Base-by-base conservation (phyloP, 805 yeast genomes). In the Starmerella apis region DNA sequence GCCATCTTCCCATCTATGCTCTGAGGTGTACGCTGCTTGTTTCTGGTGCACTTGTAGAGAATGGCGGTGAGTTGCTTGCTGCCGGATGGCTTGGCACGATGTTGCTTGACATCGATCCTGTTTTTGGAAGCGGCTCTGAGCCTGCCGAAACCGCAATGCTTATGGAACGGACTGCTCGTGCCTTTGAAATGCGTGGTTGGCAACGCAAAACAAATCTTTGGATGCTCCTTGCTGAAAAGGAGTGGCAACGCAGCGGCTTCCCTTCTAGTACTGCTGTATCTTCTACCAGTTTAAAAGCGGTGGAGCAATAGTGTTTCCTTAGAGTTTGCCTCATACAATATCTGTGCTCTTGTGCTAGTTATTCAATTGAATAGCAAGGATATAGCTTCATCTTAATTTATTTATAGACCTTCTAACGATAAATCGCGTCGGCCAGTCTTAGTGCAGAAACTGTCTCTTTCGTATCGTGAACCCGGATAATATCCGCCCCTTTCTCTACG, bases 381-480 rank as follows among this genome's bases (percentile, higher is more conserved):
- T n/a, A 27, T 27, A 8, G 30, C 30, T 8, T 11, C 11, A 8
- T 11, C 30, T 11, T 33, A 33, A 33, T 16, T 33, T 33, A 33
- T 33, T 33, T 33, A 33, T 33, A 33, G 37, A 16, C 37, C 18
- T 33, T 16, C 22, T 33, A 33, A 33, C 37, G 37, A 33, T 82
- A 82, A 31, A 85, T 71, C 0, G 88, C 87, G 67, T 88, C 95
- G 3, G 86, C 86, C 56, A 83, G 70, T 23, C 69, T 65, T 19
- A 78, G 65, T 11, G 74, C 76, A 55, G 80, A 78, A 33, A 66
- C 61, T 56, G 75, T 78, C 51, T 76, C 81, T 53, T 67, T 70
- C 32, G 81, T 84, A 63, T 90, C 94, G 64, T 90, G 98, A 3
- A 88, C 95, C 42, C 98, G 70, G 1, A 90, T 84, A 19, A 92